phyloP scores from a whole-genome alignment of 352 stramenopile species.

The Phytophthora hybrid region DNA sequence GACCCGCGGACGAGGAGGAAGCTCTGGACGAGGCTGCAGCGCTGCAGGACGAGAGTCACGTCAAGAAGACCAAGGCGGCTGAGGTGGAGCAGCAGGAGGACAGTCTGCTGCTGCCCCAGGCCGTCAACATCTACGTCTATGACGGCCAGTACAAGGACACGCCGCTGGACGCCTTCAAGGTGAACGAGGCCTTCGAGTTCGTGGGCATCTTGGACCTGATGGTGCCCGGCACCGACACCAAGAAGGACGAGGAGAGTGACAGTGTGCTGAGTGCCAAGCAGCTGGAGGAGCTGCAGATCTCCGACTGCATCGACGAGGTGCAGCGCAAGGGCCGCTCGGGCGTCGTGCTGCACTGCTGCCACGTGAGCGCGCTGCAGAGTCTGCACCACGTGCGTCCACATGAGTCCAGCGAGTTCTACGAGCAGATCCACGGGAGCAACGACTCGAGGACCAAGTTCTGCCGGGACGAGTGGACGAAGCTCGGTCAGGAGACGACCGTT shows the following conservation, averaged over 20 bases:
- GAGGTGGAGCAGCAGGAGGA: not conserved
- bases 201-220: slow-evolving; percentile 76
- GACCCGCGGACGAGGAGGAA: slow-evolving; percentile 38
- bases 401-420: slow-evolving; percentile 41
- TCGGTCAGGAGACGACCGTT: slow-evolving; percentile 29
- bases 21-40: not conserved
- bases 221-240: slow-evolving; percentile 40
- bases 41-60: slow-evolving; percentile 17
- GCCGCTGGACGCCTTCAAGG: slow-evolving; percentile 67
- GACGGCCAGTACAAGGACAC: slow-evolving; percentile 65
- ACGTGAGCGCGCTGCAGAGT: slow-evolving; percentile 42
- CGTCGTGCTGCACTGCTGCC: slow-evolving; percentile 76
- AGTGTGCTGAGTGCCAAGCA: slow-evolving; percentile 37
- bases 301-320: slow-evolving; percentile 67
- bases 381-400: slow-evolving; percentile 67
- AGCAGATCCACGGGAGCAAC: slow-evolving; percentile 47
- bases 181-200: slow-evolving; percentile 89
- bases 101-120: slow-evolving; percentile 36
- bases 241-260: slow-evolving; percentile 16
- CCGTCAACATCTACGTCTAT: slow-evolving; percentile 80
- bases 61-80: slow-evolving; percentile 58
- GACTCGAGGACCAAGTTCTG: slow-evolving; percentile 46
- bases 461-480: slow-evolving; percentile 40
- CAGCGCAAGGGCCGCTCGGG: slow-evolving; percentile 59
- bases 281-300: slow-evolving; percentile 68